Evolutionary conservation across 2,329 filamentous ascomycete species (phyloP), one percentile per base, ranked within the genome.

Genomic region (Xylariaceae sp.): DNA sequence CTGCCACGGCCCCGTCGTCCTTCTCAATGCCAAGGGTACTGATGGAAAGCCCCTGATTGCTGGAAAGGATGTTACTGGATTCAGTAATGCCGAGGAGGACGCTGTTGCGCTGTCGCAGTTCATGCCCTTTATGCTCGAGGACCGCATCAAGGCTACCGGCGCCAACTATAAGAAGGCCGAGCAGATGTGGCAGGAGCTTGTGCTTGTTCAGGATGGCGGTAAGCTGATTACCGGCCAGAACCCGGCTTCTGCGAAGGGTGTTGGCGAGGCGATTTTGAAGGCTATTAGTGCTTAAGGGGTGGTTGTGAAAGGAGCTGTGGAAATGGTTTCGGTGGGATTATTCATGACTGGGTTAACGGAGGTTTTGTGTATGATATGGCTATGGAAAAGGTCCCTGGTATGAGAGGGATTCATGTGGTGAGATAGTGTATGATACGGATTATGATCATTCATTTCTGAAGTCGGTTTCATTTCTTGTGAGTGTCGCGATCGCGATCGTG

Each of bases 1-100:
- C 51, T 89, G 87, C 76, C 87, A 90, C 73, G 87, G 85, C 4
- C 84, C 87, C 2, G 82, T 82, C 2, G 87, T 81, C 10, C 76
- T 90, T 13, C 77, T 80, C 53, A 80, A 86, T 65, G 86, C 82
- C 41, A 63, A 63, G 49, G 13, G 39, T 10, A 37, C 35, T 2
- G 82, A 79, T 66, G 84, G 83, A 39, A 74, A 77, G 63, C 76
- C 77, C 54, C 73, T 88, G 8, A 72, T 89, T 45, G 73, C 78
- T 53, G 84, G 81, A 50, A 80, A 79, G 68, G 74, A 78, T 51
- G 82, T 85, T 23, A 87, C 85, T 0, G 85, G 82, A 8, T 85
- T 86, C 68, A 80, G 77, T 41, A 83, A 85, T 66, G 73, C 61
- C 0, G 84, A 87, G 73, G 82, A 85, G 74, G 78, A 77, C 55